phyloP scores from a whole-genome alignment of 495 filamentous ascomycete species.

The Polyplosphaeria fusca region DNA sequence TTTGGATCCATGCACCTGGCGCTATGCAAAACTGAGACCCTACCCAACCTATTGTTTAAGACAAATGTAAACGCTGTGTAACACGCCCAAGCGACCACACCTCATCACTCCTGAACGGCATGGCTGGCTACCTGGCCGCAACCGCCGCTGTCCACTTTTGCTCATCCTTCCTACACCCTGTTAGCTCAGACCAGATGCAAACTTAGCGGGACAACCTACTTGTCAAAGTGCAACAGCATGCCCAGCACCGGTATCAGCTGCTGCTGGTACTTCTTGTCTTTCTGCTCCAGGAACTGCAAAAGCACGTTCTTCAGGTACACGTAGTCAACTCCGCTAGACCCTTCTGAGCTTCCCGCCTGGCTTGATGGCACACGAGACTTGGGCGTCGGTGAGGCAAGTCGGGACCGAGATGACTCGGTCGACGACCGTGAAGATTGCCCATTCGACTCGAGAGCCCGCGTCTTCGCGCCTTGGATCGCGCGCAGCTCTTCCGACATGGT shows the following conservation, averaged over 20 bases:
- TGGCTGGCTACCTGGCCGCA: slow-evolving; percentile 47
- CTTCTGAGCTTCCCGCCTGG: slow-evolving; percentile 44
- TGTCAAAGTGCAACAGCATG: slow-evolving; percentile 87
- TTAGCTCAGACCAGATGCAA: background rate
- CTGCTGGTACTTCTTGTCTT: slow-evolving; percentile 83
- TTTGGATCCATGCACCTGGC: too few species aligned
- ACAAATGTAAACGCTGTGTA: background rate
- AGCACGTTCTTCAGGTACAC: slow-evolving; percentile 95
- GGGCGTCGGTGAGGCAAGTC: slow-evolving; percentile 56
- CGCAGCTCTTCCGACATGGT: slow-evolving; percentile 50
- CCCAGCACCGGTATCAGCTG: slow-evolving; percentile 90
- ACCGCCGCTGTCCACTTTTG: slow-evolving; percentile 88
- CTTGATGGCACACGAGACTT: slow-evolving; percentile 42
- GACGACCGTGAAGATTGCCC: slow-evolving; percentile 61
- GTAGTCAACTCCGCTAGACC: slow-evolving; percentile 63
- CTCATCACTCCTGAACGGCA: too few species aligned
- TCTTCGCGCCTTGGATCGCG: slow-evolving; percentile 41
- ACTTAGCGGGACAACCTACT: slow-evolving; percentile 52
- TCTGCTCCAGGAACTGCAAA: slow-evolving; percentile 90
- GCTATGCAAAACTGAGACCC: slow-evolving; percentile 13
- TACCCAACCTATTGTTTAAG: background rate
- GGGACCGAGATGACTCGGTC: slow-evolving; percentile 37
- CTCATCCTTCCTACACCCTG: slow-evolving; percentile 64
- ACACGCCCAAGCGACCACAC: background rate
- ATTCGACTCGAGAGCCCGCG: slow-evolving; percentile 43